These are phyloP conservation scores for Amphichorda felina DNA, from an alignment of 2,329 filamentous ascomycete species.

Conservation along the genomic window DNA sequence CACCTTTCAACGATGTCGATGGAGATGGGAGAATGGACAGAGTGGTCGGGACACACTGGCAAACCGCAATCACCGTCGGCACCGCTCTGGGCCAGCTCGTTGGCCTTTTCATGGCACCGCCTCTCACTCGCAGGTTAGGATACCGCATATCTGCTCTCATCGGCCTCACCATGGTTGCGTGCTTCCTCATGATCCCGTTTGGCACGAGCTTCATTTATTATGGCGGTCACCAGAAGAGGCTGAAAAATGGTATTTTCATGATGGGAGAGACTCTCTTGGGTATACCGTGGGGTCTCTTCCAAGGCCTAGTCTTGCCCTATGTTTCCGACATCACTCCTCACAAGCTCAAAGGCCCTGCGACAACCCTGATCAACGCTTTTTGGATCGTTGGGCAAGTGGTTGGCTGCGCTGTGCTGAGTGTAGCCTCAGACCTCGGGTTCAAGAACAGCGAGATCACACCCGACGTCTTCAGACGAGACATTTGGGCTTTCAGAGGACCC, in stretches of 20 bases:
- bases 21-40: not conserved
- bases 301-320: slow-evolving; percentile 16
- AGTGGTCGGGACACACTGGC: slow-evolving; percentile 4
- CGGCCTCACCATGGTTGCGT: not conserved
- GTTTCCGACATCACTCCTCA: slow-evolving; percentile 19
- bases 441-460: not conserved
- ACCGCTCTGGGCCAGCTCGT: slow-evolving; percentile 6
- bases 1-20: not conserved
- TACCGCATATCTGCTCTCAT: slow-evolving; percentile 2
- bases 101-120: slow-evolving; percentile 7
- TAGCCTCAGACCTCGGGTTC: slow-evolving; percentile 10
- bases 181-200: not conserved
- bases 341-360: slow-evolving; percentile 23
- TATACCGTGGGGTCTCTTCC: slow-evolving; percentile 13
- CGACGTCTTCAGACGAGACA: slow-evolving; percentile 1
- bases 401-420: slow-evolving; percentile 18
- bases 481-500: slow-evolving; percentile 24
- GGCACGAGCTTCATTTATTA: not conserved
- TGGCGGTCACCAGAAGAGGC: not conserved
- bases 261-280: slow-evolving; percentile 21
- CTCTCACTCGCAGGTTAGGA: slow-evolving; percentile 5
- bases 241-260: slow-evolving; percentile 10
- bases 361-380: slow-evolving; percentile 25
- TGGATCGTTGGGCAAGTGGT: slow-evolving; percentile 26
- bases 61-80: slow-evolving; percentile 7